Evolutionary conservation across 495 filamentous ascomycete species (phyloP).

Genomic region (Tuber magnatum): DNA sequence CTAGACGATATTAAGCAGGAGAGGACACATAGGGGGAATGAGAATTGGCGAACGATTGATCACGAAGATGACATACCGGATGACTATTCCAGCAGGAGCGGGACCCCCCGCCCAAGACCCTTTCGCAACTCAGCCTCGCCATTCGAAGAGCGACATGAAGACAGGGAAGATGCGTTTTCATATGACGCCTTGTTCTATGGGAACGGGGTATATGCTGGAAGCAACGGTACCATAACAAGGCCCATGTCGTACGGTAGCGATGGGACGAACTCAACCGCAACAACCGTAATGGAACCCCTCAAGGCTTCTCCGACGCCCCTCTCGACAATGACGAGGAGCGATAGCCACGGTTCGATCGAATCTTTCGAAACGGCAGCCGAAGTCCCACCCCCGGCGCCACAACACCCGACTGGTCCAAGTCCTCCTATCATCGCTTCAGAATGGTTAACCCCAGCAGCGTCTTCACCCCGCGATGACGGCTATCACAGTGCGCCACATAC

Average conservation of each 20-base stretch:
- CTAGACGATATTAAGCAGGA: slow-evolving; percentile 15
- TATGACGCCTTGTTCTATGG: slow-evolving; percentile 90
- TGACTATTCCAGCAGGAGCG: slow-evolving; percentile 27
- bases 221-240: slow-evolving; percentile 5
- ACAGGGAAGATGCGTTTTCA: slow-evolving; percentile 93
- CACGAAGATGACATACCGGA: slow-evolving; percentile 28
- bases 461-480: slow-evolving; percentile 33
- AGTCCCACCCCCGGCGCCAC: slow-evolving; percentile 12
- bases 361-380: slow-evolving; percentile 38
- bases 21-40: not conserved
- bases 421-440: slow-evolving; percentile 21
- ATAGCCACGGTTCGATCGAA: slow-evolving; percentile 35
- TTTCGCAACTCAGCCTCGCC: slow-evolving; percentile 29
- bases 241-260: slow-evolving; percentile 33
- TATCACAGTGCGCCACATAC: slow-evolving; percentile 40
- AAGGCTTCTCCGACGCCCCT: slow-evolving; percentile 1
- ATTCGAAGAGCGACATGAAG: slow-evolving; percentile 58
- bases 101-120: slow-evolving; percentile 26
- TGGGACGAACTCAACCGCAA: slow-evolving; percentile 33
- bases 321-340: slow-evolving; percentile 15
- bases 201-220: slow-evolving; percentile 32
- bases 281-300: slow-evolving; percentile 26
- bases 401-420: slow-evolving; percentile 5
- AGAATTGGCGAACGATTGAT: slow-evolving; percentile 9
- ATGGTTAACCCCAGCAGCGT: slow-evolving; percentile 25